These are phyloP conservation scores for Elasticomyces elasticus DNA, from an alignment of 495 filamentous ascomycete genomes.

Conservation along the genomic window DNA sequence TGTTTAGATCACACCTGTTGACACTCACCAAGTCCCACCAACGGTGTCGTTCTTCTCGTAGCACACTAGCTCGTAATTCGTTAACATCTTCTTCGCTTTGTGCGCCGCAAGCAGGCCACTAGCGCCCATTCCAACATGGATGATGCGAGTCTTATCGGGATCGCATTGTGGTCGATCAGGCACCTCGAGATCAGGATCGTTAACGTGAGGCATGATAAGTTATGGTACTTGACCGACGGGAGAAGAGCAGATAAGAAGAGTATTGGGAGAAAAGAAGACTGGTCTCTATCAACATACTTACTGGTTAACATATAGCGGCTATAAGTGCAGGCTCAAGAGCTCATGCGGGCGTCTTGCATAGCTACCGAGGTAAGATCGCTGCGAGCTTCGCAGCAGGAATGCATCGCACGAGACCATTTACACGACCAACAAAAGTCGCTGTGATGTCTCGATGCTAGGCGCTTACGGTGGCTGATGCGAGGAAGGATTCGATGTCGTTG, in stretches of 20 bases:
- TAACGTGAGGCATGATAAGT: background rate
- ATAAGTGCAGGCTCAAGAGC: background rate
- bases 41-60: conserved; percentile 72
- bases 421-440: no score
- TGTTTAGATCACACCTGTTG: background rate
- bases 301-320: background rate
- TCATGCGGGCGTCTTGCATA: background rate
- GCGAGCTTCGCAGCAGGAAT: no score
- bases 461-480: no score
- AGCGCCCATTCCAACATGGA: conserved; percentile 26
- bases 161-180: conserved; percentile 5
- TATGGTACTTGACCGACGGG: background rate
- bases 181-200: background rate
- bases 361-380: background rate
- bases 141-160: conserved; percentile 20
- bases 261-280: background rate
- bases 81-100: conserved; percentile 25
- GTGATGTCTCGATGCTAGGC: no score
- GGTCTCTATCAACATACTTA: background rate
- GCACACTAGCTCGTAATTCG: conserved; percentile 12
- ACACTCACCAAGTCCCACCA: conserved; percentile 52
- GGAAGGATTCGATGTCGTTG: no score
- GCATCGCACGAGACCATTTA: no score
- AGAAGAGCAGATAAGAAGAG: background rate
- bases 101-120: conserved; percentile 26